Base-by-base conservation (phyloP, 2,329 filamentous ascomycete species). In the Ascomycota sp. region DNA sequence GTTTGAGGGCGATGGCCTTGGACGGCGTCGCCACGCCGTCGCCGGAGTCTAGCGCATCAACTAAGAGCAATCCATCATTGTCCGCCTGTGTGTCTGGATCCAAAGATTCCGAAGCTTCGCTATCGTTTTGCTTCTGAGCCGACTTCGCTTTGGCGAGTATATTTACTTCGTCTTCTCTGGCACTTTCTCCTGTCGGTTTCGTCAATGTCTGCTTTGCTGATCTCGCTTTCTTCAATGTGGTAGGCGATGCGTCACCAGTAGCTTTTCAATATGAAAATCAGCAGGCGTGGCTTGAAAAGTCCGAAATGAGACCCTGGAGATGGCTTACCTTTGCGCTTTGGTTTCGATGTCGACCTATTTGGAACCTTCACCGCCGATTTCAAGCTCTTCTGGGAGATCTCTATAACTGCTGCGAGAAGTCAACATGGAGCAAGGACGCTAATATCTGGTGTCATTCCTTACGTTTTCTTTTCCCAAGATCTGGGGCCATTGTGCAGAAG, bases 181-280 rank as follows among this genome's bases (percentile, higher is more conserved):
- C 41, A 7, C 42, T 36, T 35, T 52, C 45, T 27, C 40, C 39
- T 30, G 38, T 10, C 3, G 26, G 40, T 28, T 43, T 39, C 33
- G 38, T 35, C 35, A 44, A 44, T 29, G 38, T 37, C 37, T 52
- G 50, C 45, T 58, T 57, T 11, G 46, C 50, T 32, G 59, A 47
- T 43, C 61, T 64, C 35, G 58, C 46, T 48, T 62, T 62, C 49
- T 63, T 63, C 34, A 49, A 35, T 12, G 53, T 52, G 35, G 58
- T 50, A 31, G 57, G 57, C 6, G 56, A 59, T n/a, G 53, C 46
- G 43, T 62, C 58, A 26, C 61, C 59, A 38, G 51, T 43, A n/a
- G 59, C 58, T 59, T 36, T 25, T 2, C 16, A 8, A 11, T 25
- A 21, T 21, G 16, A 21, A 21, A 21, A 21, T 21, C 5, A 21